A percentile compares a stretch with the other conserved stretches of the same genome.
phyloP scores from a whole-genome alignment of 495 filamentous ascomycete species.

The Coniosporium apollinis region DNA sequence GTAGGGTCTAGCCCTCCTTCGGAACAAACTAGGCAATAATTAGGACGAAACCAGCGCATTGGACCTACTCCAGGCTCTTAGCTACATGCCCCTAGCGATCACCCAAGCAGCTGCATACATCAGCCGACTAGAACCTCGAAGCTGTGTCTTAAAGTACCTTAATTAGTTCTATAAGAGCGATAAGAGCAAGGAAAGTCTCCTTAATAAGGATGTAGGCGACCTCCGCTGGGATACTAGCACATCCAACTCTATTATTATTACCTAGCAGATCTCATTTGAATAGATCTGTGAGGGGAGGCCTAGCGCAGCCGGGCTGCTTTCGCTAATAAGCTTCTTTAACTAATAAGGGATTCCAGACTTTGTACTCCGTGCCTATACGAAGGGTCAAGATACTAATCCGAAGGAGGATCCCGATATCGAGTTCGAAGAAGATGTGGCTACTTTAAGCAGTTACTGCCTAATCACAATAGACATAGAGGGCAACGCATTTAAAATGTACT shows the following conservation, averaged over 20 bases:
- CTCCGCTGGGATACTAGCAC: conserved; percentile 18
- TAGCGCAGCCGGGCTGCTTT: conserved; percentile 15
- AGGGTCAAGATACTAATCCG: conserved; percentile 4
- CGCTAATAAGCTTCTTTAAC: conserved; percentile 19
- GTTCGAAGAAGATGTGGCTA: conserved; percentile 12
- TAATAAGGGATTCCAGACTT: conserved; percentile 18
- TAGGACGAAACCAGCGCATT: conserved; percentile 5
- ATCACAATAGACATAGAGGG: conserved; percentile 5
- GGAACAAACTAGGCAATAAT: neutral
- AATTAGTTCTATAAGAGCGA: conserved; percentile 22
- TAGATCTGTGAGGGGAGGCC: conserved; percentile 18
- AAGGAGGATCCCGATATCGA: conserved; percentile 2
- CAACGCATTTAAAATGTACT: conserved; percentile 7
- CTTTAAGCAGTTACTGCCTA: conserved; percentile 18
- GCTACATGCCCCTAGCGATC: conserved; percentile 16
- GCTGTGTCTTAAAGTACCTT: conserved; percentile 18
- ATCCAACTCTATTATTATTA: conserved; percentile 24
- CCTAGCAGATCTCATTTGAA: conserved; percentile 33
- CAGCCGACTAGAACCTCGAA: conserved; percentile 3
- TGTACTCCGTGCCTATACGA: conserved; percentile 3
- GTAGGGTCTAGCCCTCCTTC: neutral
- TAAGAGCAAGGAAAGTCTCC: conserved; percentile 14
- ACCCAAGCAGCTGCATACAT: conserved; percentile 19
- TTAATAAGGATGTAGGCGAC: conserved; percentile 17
- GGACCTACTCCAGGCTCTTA: conserved; percentile 11